Base-by-base conservation (phyloP, 192 early-diverging fungal species). In the Entomortierella parvispora region DNA sequence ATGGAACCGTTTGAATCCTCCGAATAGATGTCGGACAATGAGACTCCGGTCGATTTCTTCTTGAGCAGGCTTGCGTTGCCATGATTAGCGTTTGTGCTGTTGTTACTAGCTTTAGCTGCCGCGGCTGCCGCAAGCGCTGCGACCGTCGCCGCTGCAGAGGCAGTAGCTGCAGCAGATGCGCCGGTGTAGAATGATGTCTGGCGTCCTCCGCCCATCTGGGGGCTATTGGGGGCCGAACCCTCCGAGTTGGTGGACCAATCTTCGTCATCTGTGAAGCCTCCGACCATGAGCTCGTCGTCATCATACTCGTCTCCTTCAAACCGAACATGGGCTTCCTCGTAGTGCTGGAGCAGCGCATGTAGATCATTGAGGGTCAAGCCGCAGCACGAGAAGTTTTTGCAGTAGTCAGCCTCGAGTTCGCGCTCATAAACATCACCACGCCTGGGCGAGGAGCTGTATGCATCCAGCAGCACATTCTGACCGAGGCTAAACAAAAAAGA, bases 321-420 rank as follows among this genome's bases (percentile, higher is more conserved):
- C 33, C 89, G 89, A 26, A 95, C 94, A 65, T 98, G 96, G 71
- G 87, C 89, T 71, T 99, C 97, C 83, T 99, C 97, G 75, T 95
- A 97, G 82, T 99, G 97, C 81, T 96, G 94, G 31, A 99, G 81
- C 49, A 99, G 91, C 66, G 94, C 96, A 84, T 99, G 97, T 68
- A 99, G 83, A 80, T 95, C 93, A 62, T 88, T 88, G 52, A 99
- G 86, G 42, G 91, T 82, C 32, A 94, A 86, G 28, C 96, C 97
- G 72, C 97, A 99, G 87, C 97, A 99, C 54, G 86, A 86, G 71
- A 97, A 99, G 89, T 99, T 93, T 80, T 93, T 93, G 83, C 95
- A 97, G 81, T 95, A 98, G 52, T 88, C 86, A 81, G 91, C 90
- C 79, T 98, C 96, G 10, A 97, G 87, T 58, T 90, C 90, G 64